Base-by-base conservation (phyloP, 2,329 filamentous ascomycete species). In the Penicillium fuscoglaucum region DNA sequence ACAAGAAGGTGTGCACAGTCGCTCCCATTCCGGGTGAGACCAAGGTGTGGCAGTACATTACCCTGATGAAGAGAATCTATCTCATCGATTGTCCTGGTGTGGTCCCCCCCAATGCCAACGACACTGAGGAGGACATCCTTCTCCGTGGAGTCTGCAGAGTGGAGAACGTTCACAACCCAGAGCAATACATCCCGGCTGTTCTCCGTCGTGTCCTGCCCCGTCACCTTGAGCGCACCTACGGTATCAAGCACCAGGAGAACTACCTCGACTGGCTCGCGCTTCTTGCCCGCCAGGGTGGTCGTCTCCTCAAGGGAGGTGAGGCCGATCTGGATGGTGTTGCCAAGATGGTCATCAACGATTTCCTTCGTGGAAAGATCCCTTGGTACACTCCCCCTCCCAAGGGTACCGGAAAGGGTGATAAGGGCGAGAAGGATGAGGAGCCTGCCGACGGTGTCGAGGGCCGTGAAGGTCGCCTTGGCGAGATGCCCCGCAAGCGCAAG, bases 21-120 rank as follows among this genome's bases (percentile, higher is more conserved):
- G 95, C 95, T 7, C 95, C 93, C 6, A 96, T 98, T 61, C 93
- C 95, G 7, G 95, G 93, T 15, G 93, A 97, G 80, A 98, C 93
- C 35, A 98, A 97, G 78, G 90, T 97, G 31, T 98, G 95, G 93
- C 93, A 97, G 74, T 97, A 97, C 71, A 91, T 97, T 66, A 96
- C 92, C 3, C 78, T 98, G 59, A 96, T 96, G 90, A 96, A 93
- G 79, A 84, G 91, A 54, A 96, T 96, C 52, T 93, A 93, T 76
- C 84, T 99, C 55, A 98, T 99, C 68, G 95, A 99, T 70, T 98
- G 93, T 70, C 95, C 95, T 40, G 95, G 95, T 75, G 92, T 99
- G 41, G 95, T 98, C 0, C 95, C 95, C 4, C 93, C 95, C 0
- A 95, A 90, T 64, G 86, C 86, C 61, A 86, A 86, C 55, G 93